Base-by-base conservation (phyloP, 495 filamentous ascomycete species). In the Hypoxylon crocopeplum region DNA sequence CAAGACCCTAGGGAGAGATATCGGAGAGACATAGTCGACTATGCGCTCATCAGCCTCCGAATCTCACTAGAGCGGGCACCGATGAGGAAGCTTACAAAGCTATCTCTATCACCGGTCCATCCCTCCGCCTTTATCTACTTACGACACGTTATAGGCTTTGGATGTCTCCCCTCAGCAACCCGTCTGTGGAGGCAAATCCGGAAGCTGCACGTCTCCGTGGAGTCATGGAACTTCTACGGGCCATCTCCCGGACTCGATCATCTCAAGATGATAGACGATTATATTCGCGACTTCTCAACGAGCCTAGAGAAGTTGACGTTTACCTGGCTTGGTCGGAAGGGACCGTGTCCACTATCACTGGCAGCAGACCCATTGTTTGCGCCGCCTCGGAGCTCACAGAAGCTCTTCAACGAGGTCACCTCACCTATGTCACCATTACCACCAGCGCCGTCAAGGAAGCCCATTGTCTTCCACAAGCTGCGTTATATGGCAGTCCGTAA, bases 41-140 rank as follows among this genome's bases (percentile, higher is more conserved):
- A 92, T 68, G 90, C 90, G 2, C 81, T 93, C 29, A 90, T 92
- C 59, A 90, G 86, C 55, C 71, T 92, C 39, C 86, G 90, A 42
- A 89, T 93, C 53, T 86, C 89, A 1, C 70, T 92, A 10, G 89
- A 92, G 69, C 83, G 85, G 40, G 80, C 84, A 7, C 80, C 82
- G 1, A 75, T 92, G 25, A 76, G 56, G 33, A 75, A 72, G 29
- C 79, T 93, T 1, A 74, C 77, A 25, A 84, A 83, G 21, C 78
- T 94, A 4, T 85, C 86, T 2, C 74, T 93, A 12, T 76, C 81
- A 6, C 79, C 81, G 1, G 81, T 93, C 7, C 89, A 92, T 52
- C 84, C 89, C 0, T 82, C 81, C 1, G 85, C 82, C 3, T 78
- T 90, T 30, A 77, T 86, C 49, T 92, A 92, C 66, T 76, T 93